A percentile compares a stretch with the other conserved stretches of the same genome.
phyloP scores from a whole-genome alignment of 2,329 filamentous ascomycete genomes.

The Sphaerulina vaccinii region DNA sequence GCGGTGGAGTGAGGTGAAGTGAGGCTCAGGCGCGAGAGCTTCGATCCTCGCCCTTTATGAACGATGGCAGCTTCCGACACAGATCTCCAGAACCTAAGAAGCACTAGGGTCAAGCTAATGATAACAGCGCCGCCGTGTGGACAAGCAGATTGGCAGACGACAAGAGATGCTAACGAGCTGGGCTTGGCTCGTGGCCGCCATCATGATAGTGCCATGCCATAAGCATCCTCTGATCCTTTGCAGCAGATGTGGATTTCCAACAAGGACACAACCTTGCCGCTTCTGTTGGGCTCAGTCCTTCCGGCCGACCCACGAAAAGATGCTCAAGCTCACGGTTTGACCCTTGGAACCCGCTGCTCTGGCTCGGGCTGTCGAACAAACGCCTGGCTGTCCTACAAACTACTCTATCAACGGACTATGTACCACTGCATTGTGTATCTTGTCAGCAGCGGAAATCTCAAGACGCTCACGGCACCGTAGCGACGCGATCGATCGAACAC shows the following conservation, averaged over 20 bases:
- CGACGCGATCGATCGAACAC: neutral
- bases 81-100: slow-evolving; percentile 1
- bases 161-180: too few species aligned
- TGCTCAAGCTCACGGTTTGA: neutral
- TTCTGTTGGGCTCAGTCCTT: neutral
- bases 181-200: too few species aligned
- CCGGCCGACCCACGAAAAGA: neutral
- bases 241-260: too few species aligned
- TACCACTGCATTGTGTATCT: neutral
- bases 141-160: neutral
- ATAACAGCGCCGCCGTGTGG: slow-evolving; percentile 7
- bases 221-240: too few species aligned
- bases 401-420: neutral
- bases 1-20: neutral
- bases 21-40: neutral
- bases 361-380: neutral
- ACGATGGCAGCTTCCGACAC: slow-evolving; percentile 4
- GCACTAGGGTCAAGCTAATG: slow-evolving; percentile 3
- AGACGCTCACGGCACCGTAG: neutral
- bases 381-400: neutral
- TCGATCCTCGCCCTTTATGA: neutral
- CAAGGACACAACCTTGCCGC: neutral
- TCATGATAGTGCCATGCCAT: neutral
- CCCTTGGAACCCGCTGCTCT: neutral
- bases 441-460: neutral